Evolutionary conservation across 768 basidiomycete genomes (phyloP), one percentile per base, ranked within the genome.

Genomic region (Pholiota molesta): DNA sequence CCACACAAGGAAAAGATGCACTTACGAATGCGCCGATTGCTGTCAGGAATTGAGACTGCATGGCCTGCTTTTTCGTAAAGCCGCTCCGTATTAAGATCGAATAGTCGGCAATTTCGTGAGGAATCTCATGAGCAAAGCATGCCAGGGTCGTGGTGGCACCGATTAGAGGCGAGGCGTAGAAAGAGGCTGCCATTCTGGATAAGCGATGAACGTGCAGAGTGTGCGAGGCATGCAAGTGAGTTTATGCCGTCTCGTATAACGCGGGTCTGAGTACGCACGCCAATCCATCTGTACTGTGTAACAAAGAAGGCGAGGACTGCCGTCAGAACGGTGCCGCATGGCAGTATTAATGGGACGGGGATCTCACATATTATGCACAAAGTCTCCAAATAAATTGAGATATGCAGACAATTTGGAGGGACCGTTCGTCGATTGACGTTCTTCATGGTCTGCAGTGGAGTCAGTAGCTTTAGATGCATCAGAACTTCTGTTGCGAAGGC

Each of bases 51-150:
- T 97, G 95, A 33, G 91, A 92, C 69, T 90, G 89, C 94, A 97
- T 95, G 2, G 95, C 95, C 72, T 96, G 93, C 66, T 78, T 81
- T 75, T 97, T 97, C 28, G 89, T 92, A 72, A 96, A 95, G 3
- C 95, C 94, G 67, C 91, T 93, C 44, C 91, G 88, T 52, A 95
- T 86, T 37, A 95, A 79, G 66, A 96, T 95, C n/a, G 92, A 94
- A 71, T 95, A 96, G 73, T 96, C 95, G n/a, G 94, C 95, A 64
- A 97, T 96, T 81, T 97, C 94, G 70, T 97, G 94, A 17, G 95
- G 95, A 57, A 97, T 96, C 75, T 97, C 94, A 73, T 97, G 94
- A 2, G 92, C 93, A 70, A 96, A 97, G 71, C 94, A 96, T 26
- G 95, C 95, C 51, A 97, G 82, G n/a, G 94, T 95, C 2, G 94